A percentile compares a stretch with the other conserved stretches of the same genome.
Evolutionary conservation across 1,284 basidiomycete genomes (phyloP).

Genomic region (Leucoagaricus sp.): DNA sequence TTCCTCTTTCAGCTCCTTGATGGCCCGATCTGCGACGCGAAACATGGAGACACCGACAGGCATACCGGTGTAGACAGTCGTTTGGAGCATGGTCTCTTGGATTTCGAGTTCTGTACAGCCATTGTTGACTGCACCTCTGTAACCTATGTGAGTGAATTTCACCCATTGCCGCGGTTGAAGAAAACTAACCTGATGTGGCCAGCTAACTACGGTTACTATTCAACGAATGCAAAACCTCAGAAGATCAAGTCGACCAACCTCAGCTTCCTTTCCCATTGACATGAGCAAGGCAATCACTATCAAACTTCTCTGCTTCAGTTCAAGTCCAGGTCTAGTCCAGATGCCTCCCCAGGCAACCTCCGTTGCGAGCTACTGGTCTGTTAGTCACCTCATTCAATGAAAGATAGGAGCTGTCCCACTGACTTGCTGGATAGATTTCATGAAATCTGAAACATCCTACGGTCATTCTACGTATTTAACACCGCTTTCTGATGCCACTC

Average conservation of each 20-base stretch:
- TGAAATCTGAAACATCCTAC: constrained; percentile 41
- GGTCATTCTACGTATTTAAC: not conserved
- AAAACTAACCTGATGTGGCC: constrained; percentile 37
- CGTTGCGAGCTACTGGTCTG: constrained; percentile 33
- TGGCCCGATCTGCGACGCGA: constrained; percentile 37
- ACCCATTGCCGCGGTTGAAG: not conserved
- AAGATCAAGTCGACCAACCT: constrained; percentile 28
- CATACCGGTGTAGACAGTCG: constrained; percentile 41
- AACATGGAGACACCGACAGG: constrained; percentile 43
- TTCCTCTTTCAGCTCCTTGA: constrained; percentile 38
- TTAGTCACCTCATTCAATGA: not conserved
- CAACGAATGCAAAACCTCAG: not conserved
- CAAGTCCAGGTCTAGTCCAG: constrained; percentile 44
- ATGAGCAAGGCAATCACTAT: constrained; percentile 43
- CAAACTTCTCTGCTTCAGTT: constrained; percentile 44
- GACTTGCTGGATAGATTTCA: constrained; percentile 42
- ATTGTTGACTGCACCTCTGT: constrained; percentile 40
- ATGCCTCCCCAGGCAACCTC: constrained; percentile 46
- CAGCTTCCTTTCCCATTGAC: constrained; percentile 40
- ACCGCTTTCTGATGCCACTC: not conserved
- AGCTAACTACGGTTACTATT: constrained; percentile 28
- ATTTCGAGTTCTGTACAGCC: constrained; percentile 42
- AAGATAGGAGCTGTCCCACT: too few species aligned
- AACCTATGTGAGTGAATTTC: not conserved
- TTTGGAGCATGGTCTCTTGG: constrained; percentile 41